phyloP scores from a whole-genome alignment of 1,139 yeast genomes.

The Scheffersomyces titani region DNA sequence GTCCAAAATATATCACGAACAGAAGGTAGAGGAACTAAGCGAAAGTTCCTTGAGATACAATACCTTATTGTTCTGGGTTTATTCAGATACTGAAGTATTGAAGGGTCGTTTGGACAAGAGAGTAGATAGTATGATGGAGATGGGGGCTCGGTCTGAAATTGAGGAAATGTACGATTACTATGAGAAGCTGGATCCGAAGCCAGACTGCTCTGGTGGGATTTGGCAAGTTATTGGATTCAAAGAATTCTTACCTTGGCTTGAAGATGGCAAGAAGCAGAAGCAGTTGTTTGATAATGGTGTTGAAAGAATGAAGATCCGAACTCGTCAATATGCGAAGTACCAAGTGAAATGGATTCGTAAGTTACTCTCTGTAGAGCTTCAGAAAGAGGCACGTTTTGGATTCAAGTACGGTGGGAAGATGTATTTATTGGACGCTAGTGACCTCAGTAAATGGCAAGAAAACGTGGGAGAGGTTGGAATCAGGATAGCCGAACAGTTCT shows the following conservation, averaged over 20 bases:
- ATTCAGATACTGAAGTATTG: constrained; percentile 62
- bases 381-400: constrained; percentile 48
- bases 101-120: constrained; percentile 69
- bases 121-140: constrained; percentile 78
- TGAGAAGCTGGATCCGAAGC: constrained; percentile 25
- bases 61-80: constrained; percentile 82
- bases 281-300: constrained; percentile 48
- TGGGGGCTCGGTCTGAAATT: constrained; percentile 73
- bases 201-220: constrained; percentile 70
- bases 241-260: constrained; percentile 84
- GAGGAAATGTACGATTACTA: constrained; percentile 53
- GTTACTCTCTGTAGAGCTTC: constrained; percentile 63
- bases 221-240: constrained; percentile 97
- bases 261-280: constrained; percentile 15
- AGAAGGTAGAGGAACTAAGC: constrained; percentile 45
- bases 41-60: constrained; percentile 59
- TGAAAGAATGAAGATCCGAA: constrained; percentile 77
- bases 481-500: constrained; percentile 43
- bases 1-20: constrained; percentile 68
- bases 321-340: constrained; percentile 83
- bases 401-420: constrained; percentile 62
- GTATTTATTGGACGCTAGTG: constrained; percentile 75
- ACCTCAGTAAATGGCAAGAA: constrained; percentile 58
- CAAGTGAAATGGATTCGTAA: constrained; percentile 94
- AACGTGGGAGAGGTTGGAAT: constrained; percentile 60